Evolutionary conservation across 345 rosid species (phyloP), one percentile per base, ranked within the genome.

Genomic region (Euphorbia pulcherrima): DNA sequence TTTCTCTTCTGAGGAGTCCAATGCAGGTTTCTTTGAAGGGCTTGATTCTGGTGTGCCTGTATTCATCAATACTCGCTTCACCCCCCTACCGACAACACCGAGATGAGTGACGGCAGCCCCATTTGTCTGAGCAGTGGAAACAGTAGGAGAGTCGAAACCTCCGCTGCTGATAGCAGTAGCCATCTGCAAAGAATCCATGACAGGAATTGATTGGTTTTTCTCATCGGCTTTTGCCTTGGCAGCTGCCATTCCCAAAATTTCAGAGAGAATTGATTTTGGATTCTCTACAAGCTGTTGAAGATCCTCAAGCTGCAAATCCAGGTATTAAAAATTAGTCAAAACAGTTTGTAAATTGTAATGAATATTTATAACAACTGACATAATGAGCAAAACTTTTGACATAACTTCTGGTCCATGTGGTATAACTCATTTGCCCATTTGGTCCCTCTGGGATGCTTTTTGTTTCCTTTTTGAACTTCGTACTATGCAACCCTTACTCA

Each of bases 1-100:
- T 71, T 79, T 83, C 60, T 85, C 84, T 8, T 87, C 67, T 18
- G 83, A 62, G 27, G 80, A 69, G 26, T 81, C 84, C 1, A 40
- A 54, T 21, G 85, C 65, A 16, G 87, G 82, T 74, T 82, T 94
- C 95, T 94, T 94, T 9, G 52, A 5, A 33, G 85, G 67, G 69
- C 76, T 85, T 53, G 95, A 85, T 29, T 82, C 87, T 30, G 74
- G 70, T 4, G 89, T 47, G 30, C 61, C 62, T 29, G 89, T 46
- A 68, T 74, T 82, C 80, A 56, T 79, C 75, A 81, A 68, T 57
- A 91, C 96, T 54, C 96, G 89, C 72, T 94, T 94, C 60, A 88
- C 95, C 47, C 97, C 99, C 83, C 97, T 85, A 76, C 97, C 99
- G 52, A 91, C 96, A 5, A 87, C 86, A 18, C 99, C 99, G 55